Percentiles rank a stretch among this genome's conserved stretches.
phyloP scores from a whole-genome alignment of 345 rosid species.

The Brassica nigra region DNA sequence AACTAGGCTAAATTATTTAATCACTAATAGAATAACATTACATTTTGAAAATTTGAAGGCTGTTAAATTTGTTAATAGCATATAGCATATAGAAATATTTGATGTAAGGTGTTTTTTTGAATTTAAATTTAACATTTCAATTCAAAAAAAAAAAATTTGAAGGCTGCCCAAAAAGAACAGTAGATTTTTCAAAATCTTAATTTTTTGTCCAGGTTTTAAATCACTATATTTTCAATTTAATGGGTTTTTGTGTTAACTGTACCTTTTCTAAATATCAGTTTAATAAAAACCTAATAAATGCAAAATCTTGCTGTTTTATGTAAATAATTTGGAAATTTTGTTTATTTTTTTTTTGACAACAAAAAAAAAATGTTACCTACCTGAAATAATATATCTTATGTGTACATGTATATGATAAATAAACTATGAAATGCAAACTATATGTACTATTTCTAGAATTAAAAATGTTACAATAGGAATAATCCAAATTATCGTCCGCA shows the following conservation, averaged over 20 bases:
- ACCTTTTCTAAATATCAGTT: background rate
- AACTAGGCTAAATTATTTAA: background rate
- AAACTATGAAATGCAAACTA: conserved; percentile 1
- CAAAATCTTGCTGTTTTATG: background rate
- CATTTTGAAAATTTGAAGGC: background rate
- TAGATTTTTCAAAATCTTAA: background rate
- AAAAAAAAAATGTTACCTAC: background rate
- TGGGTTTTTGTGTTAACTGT: background rate
- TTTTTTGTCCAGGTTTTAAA: background rate
- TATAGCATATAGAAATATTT: no score
- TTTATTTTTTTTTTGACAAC: no score
- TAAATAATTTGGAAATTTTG: background rate
- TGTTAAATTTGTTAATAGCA: no score
- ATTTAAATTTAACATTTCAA: no score
- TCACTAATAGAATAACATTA: background rate
- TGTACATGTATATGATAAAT: background rate
- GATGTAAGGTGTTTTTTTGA: no score
- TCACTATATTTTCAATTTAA: background rate
- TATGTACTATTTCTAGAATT: background rate
- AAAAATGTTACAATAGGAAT: background rate
- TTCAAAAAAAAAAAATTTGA: no score
- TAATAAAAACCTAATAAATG: background rate
- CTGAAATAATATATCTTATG: background rate
- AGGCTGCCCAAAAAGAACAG: background rate
- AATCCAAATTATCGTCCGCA: conserved; percentile 6